Evolutionary conservation across 257 asterid genomes (phyloP), one percentile per base, ranked within the genome.

Genomic region (Fraxinus quadrangulata): DNA sequence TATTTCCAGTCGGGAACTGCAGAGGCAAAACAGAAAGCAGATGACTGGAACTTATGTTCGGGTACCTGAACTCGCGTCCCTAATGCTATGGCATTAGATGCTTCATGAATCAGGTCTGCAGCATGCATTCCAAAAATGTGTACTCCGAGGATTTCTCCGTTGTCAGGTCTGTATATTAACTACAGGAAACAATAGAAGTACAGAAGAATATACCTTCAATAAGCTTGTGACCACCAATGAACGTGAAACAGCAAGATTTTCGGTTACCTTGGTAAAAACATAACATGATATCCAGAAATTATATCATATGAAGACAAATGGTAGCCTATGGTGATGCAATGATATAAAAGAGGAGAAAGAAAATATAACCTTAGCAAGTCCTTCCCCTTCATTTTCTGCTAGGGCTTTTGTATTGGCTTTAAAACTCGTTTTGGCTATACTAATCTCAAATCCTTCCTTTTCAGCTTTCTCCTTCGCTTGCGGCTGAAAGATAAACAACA

Each of bases 371-470:
- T 91, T 93, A 77, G 98, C 98, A 79, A 93, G 80, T 84, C 98
- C 98, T 83, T 93, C 98, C 63, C 92, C 95, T 89, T 93, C 95
- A 88, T 93, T 92, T 85, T 93, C 97, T 79, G 96, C 98, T 40
- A 93, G 92, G 71, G 98, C 98, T 82, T 93, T 93, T 56, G 96
- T 93, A 89, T 93, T 93, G 8, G 98, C 98, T 89, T 93, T 93
- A 86, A 92, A 93, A 86, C 94, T 93, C 74, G 97, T 91, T 89
- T 91, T 93, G 28, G 23, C 39, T 33, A 83, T 39, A 26, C 80
- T 37, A 14, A 68, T 24, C 86, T 92, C 96, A 85, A 93, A 93
- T 74, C 98, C 97, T 84, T 90, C 98, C 88, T 88, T 90, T 86
- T 84, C 89, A 71, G 96, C 96, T 74, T 89, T 93, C 84, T 93